These are phyloP conservation scores for Monosporascus sp. DNA, from an alignment of 2,329 filamentous ascomycete species.

Conservation along the genomic window DNA sequence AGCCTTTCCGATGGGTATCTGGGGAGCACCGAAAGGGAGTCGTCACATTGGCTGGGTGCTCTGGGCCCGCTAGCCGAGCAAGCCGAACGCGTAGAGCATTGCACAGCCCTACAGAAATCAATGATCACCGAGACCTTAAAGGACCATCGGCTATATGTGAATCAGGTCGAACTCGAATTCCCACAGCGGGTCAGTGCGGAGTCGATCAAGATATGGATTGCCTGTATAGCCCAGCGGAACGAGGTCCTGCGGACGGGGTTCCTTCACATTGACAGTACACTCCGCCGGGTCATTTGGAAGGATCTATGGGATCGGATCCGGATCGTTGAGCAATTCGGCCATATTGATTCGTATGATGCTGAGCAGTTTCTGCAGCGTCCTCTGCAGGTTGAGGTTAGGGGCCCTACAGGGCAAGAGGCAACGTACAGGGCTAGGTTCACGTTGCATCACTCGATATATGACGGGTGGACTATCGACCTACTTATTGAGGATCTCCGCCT, in stretches of 20 bases:
- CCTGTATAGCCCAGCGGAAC: constrained; percentile 46
- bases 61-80: constrained; percentile 13
- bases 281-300: constrained; percentile 61
- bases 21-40: constrained; percentile 6
- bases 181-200: constrained; percentile 26
- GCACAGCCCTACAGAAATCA: constrained; percentile 68
- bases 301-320: constrained; percentile 38
- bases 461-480: constrained; percentile 87
- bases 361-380: constrained; percentile 47
- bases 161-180: constrained; percentile 65
- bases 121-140: constrained; percentile 73
- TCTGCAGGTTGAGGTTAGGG: constrained; percentile 52
- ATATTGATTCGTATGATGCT: constrained; percentile 33
- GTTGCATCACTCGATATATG: constrained; percentile 80
- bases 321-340: constrained; percentile 31
- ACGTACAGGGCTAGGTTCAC: constrained; percentile 41
- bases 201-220: constrained; percentile 44
- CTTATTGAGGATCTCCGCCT: constrained; percentile 60
- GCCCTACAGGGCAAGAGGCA: constrained; percentile 5
- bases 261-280: constrained; percentile 43
- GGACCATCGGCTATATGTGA: constrained; percentile 63
- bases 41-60: constrained; percentile 6
- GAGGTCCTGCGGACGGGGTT: constrained; percentile 73
- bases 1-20: neutral
- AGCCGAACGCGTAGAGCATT: constrained; percentile 47